Evolutionary conservation across 2,329 filamentous ascomycete genomes (phyloP), one percentile per base, ranked within the genome.

Genomic region (Botrytis sinoallii): DNA sequence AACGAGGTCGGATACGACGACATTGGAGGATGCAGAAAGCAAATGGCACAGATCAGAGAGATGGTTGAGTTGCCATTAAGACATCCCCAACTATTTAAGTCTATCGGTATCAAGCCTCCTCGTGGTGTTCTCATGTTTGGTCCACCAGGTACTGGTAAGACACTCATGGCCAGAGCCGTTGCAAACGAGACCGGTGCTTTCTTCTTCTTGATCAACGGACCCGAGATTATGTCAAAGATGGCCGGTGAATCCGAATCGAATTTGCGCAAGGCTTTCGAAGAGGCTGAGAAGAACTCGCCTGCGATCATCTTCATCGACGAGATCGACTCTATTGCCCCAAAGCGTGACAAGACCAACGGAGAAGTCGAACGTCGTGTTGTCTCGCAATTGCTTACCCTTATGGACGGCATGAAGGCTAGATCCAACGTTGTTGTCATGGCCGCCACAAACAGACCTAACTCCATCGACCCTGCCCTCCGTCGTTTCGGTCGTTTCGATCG

Each of bases 201-300:
- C 88, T 99, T 99, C 87, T 98, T 99, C 90, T 86, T 98, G 77
- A 98, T 99, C 89, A 98, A 98, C 85, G 95, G 96, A 77, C 96
- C 96, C 70, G 96, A 98, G 84, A 98, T 99, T 86, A 98, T 99
- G 96, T 98, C 95, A 74, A 98, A 98, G 90, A 98, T 98, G 96
- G 96, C 96, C 75, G 96, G 96, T 89, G 96, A 99, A 85, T 98
- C 96, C 74, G 96, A 98, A 84, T 98, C 95, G 75, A 98, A 98
- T 84, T 85, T 99, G 78, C 92, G 96, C 81, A 98, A 98, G 86
- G 96, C 96, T n/a, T 99, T 99, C 81, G 96, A 98, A 84, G 96
- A 98, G 86, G 96, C 96, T 61, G 95, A 98, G 88, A 98, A 98
- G 91, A 98, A 98, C 87, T 97, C 95, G 0, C 96, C 96, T 22